Evolutionary conservation across 495 filamentous ascomycete species (phyloP), one percentile per base, ranked within the genome.

Genomic region (Platismatia glauca): DNA sequence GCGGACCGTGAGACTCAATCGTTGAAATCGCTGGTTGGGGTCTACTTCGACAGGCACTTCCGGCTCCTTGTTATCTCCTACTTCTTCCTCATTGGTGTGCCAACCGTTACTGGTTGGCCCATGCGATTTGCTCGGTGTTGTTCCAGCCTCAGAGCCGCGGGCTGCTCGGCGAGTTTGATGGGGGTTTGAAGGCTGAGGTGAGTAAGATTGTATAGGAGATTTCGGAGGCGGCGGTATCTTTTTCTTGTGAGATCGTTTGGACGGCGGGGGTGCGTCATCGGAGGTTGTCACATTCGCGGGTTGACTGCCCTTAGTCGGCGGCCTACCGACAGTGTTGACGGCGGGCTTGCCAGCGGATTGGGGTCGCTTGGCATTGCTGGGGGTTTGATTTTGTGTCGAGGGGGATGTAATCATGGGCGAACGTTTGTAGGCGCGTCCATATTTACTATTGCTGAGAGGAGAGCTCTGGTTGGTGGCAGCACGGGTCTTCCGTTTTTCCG

Each of bases 401-500:
- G 46, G 35, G 18, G 66, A 66, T 15, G 48, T 18, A 24, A 27
- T 60, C 22, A 57, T 27, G 20, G 67, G 55, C 16, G 65, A 62
- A 39, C 58, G 24, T 55, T 61, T 62, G 43, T 60, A 60, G 15
- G 58, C 62, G 57, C 66, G 59, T 58, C 65, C 68, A 62, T 68
- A 68, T 43, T 64, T 70, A 44, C 66, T 68, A 41, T 67, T 73
- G 29, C 57, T 50, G 38, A 66, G 29, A 29, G 69, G 64, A 29
- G 66, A 59, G n/a, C 52, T 48, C 37, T 73, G 61, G 35, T 71
- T 72, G 13, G 66, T 64, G 20, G 72, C 70, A 22, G 75, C 78
- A 62, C 83, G 80, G 58, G 79, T 82, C 56, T 76, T 75, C 68
- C 82, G 78, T 72, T 88, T 95, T 38, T 83, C 82, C 34, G 83